A percentile compares a stretch with the other conserved stretches of the same genome.
phyloP scores from a whole-genome alignment of 345 rosid species.

The Jatropha curcas region DNA sequence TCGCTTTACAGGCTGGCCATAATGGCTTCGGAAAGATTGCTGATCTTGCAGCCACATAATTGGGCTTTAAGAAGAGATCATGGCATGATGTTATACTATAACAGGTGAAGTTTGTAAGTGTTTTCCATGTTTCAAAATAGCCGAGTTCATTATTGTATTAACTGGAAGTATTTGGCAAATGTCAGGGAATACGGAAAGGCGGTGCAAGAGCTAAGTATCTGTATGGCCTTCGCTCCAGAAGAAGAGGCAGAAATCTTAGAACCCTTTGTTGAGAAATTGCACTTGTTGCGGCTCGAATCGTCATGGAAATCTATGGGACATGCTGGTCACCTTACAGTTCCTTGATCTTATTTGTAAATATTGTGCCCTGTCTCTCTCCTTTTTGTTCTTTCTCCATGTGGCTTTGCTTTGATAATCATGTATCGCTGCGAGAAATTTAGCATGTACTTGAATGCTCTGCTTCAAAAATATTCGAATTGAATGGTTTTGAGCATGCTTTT shows the following conservation, averaged over 20 bases:
- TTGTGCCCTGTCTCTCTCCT: too few relatives aligned
- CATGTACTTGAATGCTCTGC: not conserved
- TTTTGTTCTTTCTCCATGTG: not conserved
- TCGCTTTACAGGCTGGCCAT: slow-evolving; percentile 65
- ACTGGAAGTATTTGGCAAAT: slow-evolving; percentile 6
- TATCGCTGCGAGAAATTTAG: not conserved
- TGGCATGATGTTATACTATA: slow-evolving; percentile 89
- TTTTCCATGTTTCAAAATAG: not conserved
- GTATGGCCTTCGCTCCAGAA: slow-evolving; percentile 82
- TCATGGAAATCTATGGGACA: slow-evolving; percentile 68
- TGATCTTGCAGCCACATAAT: slow-evolving; percentile 85
- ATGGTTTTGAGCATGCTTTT: not conserved
- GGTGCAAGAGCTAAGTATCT: slow-evolving; percentile 88
- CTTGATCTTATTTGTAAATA: slow-evolving; percentile 36
- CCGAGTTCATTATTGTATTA: slow-evolving; percentile 2
- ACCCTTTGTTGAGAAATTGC: slow-evolving; percentile 79
- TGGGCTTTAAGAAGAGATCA: slow-evolving; percentile 85
- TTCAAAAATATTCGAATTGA: not conserved
- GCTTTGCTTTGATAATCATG: not conserved
- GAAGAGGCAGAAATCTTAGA: slow-evolving; percentile 67
- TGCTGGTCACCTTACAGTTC: slow-evolving; percentile 55
- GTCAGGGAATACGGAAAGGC: slow-evolving; percentile 76
- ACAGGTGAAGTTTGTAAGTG: slow-evolving; percentile 39
- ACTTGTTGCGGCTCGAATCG: slow-evolving; percentile 66
- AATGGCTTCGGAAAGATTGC: slow-evolving; percentile 79